phyloP scores from a whole-genome alignment of 768 basidiomycete species.

The Leccinum subtestaceum region DNA sequence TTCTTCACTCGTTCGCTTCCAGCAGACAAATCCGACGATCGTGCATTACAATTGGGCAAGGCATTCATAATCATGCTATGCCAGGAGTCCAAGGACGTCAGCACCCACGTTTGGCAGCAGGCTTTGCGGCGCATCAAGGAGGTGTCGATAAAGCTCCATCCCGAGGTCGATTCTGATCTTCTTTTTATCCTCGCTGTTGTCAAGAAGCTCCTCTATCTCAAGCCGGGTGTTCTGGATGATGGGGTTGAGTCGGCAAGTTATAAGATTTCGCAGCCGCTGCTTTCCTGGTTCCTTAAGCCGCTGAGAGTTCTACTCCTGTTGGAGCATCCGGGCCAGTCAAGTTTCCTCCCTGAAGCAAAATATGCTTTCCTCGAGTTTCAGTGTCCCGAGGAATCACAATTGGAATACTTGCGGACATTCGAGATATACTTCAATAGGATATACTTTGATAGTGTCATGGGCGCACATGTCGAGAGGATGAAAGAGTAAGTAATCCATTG shows the following conservation, averaged over 20 bases:
- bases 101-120: not conserved
- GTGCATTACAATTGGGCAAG: conserved; percentile 2
- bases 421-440: conserved; percentile 2
- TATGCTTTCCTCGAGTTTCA: not conserved
- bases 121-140: not conserved
- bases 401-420: conserved; percentile 4
- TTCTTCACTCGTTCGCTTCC: conserved; percentile 3
- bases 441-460: not conserved
- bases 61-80: conserved; percentile 5
- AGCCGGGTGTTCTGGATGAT: not conserved
- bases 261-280: not conserved
- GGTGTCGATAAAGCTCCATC: not conserved
- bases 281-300: conserved; percentile 4
- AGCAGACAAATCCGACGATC: not conserved
- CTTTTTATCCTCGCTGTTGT: conserved; percentile 1
- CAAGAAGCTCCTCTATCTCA: not conserved
- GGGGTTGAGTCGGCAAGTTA: not conserved
- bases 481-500: not conserved
- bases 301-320: not conserved
- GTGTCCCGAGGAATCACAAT: not conserved
- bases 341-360: conserved; percentile 3
- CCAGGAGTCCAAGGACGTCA: not conserved
- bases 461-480: not conserved
- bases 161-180: not conserved
- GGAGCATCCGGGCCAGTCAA: not conserved